phyloP scores from a whole-genome alignment of 257 asterid genomes.

The Rubia yunnanensis region DNA sequence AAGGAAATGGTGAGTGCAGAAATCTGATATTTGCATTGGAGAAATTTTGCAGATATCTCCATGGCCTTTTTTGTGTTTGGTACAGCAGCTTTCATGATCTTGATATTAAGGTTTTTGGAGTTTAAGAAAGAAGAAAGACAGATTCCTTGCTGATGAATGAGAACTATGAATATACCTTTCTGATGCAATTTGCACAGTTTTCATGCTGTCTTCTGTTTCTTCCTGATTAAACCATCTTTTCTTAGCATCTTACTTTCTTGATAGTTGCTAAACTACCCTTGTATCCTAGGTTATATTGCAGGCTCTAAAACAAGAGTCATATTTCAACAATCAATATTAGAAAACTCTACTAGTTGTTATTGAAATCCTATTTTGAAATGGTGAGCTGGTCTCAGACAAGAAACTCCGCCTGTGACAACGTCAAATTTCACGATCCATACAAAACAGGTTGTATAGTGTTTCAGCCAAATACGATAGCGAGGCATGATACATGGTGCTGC shows the following conservation, averaged over 20 bases:
- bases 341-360: no score
- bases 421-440: no score
- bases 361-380: no score
- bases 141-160: constrained; percentile 23
- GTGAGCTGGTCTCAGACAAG: no score
- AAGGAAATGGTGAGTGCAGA: constrained; percentile 21
- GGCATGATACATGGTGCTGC: no score
- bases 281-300: background rate
- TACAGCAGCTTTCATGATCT: background rate
- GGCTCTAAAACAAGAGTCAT: background rate
- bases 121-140: constrained; percentile 9
- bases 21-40: constrained; percentile 23
- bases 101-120: constrained; percentile 10
- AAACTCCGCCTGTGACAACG: no score
- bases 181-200: constrained; percentile 2
- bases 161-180: constrained; percentile 9
- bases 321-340: no score
- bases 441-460: no score
- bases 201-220: background rate
- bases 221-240: constrained; percentile 11
- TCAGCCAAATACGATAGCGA: no score
- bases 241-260: background rate
- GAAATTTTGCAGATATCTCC: constrained; percentile 32
- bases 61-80: constrained; percentile 14
- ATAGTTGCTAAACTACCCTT: background rate